These are phyloP conservation scores for Myriosclerotinia scirpicola DNA, from an alignment of 2,329 filamentous ascomycete genomes.

Conservation along the genomic window DNA sequence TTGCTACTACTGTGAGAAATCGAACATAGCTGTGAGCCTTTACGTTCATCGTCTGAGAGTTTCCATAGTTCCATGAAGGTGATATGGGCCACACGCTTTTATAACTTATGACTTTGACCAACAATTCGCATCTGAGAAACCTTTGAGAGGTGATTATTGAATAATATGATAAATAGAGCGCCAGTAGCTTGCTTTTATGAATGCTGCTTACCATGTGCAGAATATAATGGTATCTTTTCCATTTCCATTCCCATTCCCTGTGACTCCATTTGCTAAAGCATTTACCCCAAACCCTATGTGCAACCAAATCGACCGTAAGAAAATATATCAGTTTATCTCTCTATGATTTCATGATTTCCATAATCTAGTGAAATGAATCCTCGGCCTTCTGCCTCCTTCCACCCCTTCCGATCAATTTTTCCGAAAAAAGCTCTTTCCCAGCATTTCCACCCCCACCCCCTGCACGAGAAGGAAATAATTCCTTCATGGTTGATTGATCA, in stretches of 20 bases:
- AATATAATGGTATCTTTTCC: constrained; percentile 19
- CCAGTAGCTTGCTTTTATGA: neutral
- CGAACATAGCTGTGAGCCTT: neutral
- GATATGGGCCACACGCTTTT: neutral
- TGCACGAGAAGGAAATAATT: constrained; percentile 68
- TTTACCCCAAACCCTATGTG: neutral
- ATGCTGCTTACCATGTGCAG: constrained; percentile 9
- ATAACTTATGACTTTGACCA: neutral
- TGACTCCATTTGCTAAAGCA: constrained; percentile 17
- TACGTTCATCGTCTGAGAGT: neutral
- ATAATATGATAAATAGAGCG: constrained; percentile 13
- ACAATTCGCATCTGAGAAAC: neutral
- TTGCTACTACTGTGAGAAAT: neutral
- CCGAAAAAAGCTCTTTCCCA: constrained; percentile 69
- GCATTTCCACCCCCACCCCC: constrained; percentile 52
- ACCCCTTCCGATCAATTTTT: constrained; percentile 57
- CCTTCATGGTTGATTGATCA: constrained; percentile 52
- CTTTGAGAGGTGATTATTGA: constrained; percentile 6
- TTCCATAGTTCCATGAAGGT: neutral
- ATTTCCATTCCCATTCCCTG: constrained; percentile 5
- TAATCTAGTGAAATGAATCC: constrained; percentile 65
- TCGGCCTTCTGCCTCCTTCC: constrained; percentile 66
- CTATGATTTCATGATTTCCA: neutral
- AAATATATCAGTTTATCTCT: neutral
- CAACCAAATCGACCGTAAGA: neutral